Evolutionary conservation across 805 yeast species (phyloP), one percentile per base, ranked within the genome.

Genomic region (Monosporozyma siamensis): DNA sequence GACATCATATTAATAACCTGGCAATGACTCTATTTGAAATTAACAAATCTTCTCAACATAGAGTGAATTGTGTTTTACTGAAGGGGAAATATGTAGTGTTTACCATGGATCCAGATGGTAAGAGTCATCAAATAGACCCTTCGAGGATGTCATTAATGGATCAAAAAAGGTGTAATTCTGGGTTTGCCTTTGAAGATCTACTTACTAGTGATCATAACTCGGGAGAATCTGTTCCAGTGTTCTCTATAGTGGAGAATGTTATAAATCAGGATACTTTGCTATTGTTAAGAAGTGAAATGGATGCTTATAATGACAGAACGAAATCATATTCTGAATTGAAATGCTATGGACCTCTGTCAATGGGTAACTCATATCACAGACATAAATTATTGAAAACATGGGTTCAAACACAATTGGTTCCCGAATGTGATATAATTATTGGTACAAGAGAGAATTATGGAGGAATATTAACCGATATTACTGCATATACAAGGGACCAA

Each of bases 241-340:
- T 58, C 38, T 54, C 61, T 1, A 47, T 59, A 5, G 53, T 57
- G 1, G 58, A 58, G 29, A 56, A 53, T 14, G 41, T 44, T 20
- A 23, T 58, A 8, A 41, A 44, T 23, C 45, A 49, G 4, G 40
- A 50, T 7, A 45, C 54, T 9, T 44, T 41, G 12, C n/a, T 59
- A 10, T 39, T 61, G n/a, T 37, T 61, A 12, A 53, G 63, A 14
- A 58, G 62, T 37, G 66, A 61, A 43, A 53, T 61, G 55, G 66
- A 61, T 43, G 51, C 59, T 7, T 52, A 50, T 42, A 54, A 61
- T 31, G 25, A 45, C 2, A 21, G 31, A 3, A 42, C 48, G 2
- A 44, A 51, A 4, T 43, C 43, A 2, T 60, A 52, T 36, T 55
- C 58, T 8, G 66, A 61, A 43, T 34, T 61, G 21, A 61, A 61